Conservation (phyloP, 768 basidiomycete species). For the Tricholoma flavovirens region DNA sequence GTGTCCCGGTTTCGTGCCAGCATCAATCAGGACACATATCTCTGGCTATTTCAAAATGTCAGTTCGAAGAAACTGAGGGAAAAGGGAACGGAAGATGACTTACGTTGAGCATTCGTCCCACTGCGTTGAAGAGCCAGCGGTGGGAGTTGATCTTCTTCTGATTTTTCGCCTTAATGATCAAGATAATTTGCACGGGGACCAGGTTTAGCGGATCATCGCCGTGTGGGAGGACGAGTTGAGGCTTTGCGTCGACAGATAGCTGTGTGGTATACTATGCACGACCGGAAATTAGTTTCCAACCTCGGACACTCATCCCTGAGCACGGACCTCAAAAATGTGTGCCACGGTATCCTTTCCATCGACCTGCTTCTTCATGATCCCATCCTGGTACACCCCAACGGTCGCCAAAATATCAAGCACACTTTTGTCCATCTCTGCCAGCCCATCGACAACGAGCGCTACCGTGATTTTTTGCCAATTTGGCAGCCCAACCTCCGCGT, state of each 20-base stretch:
- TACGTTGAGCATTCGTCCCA: constrained; percentile 71
- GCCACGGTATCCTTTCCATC: constrained; percentile 87
- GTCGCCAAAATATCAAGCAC: constrained; percentile 86
- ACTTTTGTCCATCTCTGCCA: constrained; percentile 93
- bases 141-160: constrained; percentile 96
- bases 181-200: constrained; percentile 87
- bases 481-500: constrained; percentile 77
- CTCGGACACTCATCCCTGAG: background rate
- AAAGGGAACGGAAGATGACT: constrained; percentile 11
- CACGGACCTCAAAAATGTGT: constrained; percentile 85
- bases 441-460: constrained; percentile 85
- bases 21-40: constrained; percentile 88
- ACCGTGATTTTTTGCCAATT: constrained; percentile 92
- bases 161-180: constrained; percentile 92
- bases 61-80: background rate
- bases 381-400: constrained; percentile 89
- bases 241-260: constrained; percentile 85
- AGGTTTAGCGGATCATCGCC: constrained; percentile 86
- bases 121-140: constrained; percentile 93
- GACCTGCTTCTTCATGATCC: constrained; percentile 89
- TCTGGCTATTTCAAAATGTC: constrained; percentile 58
- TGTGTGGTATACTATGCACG: constrained; percentile 86
- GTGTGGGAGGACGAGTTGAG: constrained; percentile 87
- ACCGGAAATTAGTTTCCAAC: background rate
- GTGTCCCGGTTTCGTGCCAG: constrained; percentile 93